Percentiles rank a stretch among this genome's conserved stretches.
These are phyloP conservation scores for Aspergillus quadricinctus DNA, from an alignment of 2,329 filamentous ascomycete genomes.

Conservation along the genomic window DNA sequence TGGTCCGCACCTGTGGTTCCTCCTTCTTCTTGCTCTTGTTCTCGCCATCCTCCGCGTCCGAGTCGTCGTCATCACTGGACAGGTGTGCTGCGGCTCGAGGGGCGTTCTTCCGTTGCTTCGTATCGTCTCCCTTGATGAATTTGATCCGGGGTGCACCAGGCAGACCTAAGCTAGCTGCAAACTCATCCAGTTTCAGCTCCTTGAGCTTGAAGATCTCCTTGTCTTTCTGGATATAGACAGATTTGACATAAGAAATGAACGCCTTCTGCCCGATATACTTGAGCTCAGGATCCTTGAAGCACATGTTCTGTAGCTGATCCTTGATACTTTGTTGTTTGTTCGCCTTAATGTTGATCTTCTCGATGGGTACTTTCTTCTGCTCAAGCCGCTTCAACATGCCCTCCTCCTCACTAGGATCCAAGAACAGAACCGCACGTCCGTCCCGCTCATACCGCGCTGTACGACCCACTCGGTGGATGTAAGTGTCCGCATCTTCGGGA, in stretches of 20 bases:
- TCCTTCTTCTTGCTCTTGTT: conserved; percentile 60
- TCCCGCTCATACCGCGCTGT: conserved; percentile 90
- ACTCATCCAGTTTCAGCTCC: conserved; percentile 79
- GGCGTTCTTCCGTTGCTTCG: conserved; percentile 83
- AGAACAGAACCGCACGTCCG: conserved; percentile 81
- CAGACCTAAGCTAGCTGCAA: conserved; percentile 77
- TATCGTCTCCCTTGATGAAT: conserved; percentile 83
- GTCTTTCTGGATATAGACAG: conserved; percentile 81
- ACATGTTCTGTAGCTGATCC: conserved; percentile 86
- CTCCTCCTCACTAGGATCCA: conserved; percentile 86
- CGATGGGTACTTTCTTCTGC: conserved; percentile 83
- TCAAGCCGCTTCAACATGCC: conserved; percentile 85
- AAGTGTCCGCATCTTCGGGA: conserved; percentile 93
- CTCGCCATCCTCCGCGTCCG: conserved; percentile 42
- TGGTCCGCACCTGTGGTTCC: conserved; percentile 68
- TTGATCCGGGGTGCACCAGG: conserved; percentile 91
- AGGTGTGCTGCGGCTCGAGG: conserved; percentile 61
- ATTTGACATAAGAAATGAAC: conserved; percentile 84
- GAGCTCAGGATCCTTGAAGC: conserved; percentile 87
- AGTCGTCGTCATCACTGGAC: conserved; percentile 56
- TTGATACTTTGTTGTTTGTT: conserved; percentile 86
- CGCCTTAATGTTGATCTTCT: conserved; percentile 77
- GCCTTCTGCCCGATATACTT: conserved; percentile 97
- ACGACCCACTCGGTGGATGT: conserved; percentile 91
- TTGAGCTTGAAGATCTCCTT: conserved; percentile 87